These are phyloP conservation scores for Septoria petroselini DNA, from an alignment of 2,329 filamentous ascomycete species.

Conservation along the genomic window DNA sequence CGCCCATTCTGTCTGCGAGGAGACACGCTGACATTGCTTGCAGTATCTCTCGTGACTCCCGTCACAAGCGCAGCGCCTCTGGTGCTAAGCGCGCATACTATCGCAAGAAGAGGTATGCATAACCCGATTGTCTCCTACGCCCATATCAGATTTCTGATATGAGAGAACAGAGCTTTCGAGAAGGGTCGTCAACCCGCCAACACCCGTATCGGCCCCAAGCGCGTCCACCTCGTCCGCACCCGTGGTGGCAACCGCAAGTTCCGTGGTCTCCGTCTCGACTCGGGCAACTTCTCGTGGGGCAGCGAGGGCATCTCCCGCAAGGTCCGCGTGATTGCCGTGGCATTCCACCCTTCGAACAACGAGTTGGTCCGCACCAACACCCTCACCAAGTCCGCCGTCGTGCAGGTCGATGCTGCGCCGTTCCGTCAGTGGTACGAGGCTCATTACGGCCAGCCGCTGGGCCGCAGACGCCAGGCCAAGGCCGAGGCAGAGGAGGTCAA, in stretches of 20 bases:
- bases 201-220: slow-evolving; percentile 97
- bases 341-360: slow-evolving; percentile 99
- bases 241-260: slow-evolving; percentile 99
- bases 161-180: slow-evolving; percentile 94
- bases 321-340: slow-evolving; percentile 96
- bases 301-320: slow-evolving; percentile 98
- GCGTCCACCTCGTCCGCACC: slow-evolving; percentile 93
- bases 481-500: slow-evolving; percentile 66
- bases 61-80: slow-evolving; percentile 99
- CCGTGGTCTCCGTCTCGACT: slow-evolving; percentile 97
- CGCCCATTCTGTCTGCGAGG: slow-evolving; percentile 2
- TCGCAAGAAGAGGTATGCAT: slow-evolving; percentile 59
- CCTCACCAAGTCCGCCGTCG: slow-evolving; percentile 96
- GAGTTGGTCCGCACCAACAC: slow-evolving; percentile 99
- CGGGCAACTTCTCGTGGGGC: slow-evolving; percentile 99
- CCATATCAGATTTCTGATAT: slow-evolving; percentile 59
- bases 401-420: slow-evolving; percentile 97
- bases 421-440: slow-evolving; percentile 99
- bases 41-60: slow-evolving; percentile 99
- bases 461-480: slow-evolving; percentile 80
- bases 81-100: slow-evolving; percentile 77
- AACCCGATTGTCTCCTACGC: slow-evolving; percentile 55
- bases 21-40: slow-evolving; percentile 38
- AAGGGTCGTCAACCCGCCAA: slow-evolving; percentile 98
- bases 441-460: slow-evolving; percentile 90